These are phyloP conservation scores for Pelargonium nanum DNA, from an alignment of 345 rosid genomes.

Conservation along the genomic window DNA sequence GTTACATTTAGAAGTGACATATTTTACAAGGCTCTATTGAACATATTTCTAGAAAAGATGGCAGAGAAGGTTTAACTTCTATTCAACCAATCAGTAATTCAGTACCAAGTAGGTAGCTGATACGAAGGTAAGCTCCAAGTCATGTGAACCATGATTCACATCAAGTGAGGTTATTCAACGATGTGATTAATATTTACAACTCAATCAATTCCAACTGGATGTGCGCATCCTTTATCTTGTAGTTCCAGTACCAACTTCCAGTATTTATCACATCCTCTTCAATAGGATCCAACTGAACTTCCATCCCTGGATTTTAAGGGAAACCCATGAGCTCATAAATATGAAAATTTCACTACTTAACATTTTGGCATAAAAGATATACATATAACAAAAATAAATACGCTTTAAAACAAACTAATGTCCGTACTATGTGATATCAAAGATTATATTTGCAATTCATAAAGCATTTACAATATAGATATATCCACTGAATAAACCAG, in stretches of 20 bases:
- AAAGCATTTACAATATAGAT: neutral
- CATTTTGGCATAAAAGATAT: neutral
- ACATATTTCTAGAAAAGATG: neutral
- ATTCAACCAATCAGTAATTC: slow-evolving; percentile 35
- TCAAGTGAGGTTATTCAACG: neutral
- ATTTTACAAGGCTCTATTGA: slow-evolving; percentile 12
- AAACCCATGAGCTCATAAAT: neutral
- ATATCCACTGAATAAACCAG: neutral
- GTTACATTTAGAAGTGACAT: neutral
- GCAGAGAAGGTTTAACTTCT: slow-evolving; percentile 38
- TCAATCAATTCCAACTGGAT: slow-evolving; percentile 51
- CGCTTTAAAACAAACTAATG: neutral
- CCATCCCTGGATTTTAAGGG: slow-evolving; percentile 32
- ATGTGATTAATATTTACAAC: slow-evolving; percentile 13
- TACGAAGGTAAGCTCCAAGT: slow-evolving; percentile 1
- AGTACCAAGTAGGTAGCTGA: neutral
- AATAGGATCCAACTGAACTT: slow-evolving; percentile 40
- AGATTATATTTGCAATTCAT: neutral
- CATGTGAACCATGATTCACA: slow-evolving; percentile 51
- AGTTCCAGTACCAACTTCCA: slow-evolving; percentile 92
- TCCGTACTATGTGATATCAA: neutral
- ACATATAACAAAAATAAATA: neutral
- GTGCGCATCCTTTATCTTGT: slow-evolving; percentile 44
- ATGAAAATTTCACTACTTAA: too few relatives aligned
- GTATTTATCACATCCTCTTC: slow-evolving; percentile 37